phyloP scores from a whole-genome alignment of 148 eudicot genomes.

The Selenicereus undatus region DNA sequence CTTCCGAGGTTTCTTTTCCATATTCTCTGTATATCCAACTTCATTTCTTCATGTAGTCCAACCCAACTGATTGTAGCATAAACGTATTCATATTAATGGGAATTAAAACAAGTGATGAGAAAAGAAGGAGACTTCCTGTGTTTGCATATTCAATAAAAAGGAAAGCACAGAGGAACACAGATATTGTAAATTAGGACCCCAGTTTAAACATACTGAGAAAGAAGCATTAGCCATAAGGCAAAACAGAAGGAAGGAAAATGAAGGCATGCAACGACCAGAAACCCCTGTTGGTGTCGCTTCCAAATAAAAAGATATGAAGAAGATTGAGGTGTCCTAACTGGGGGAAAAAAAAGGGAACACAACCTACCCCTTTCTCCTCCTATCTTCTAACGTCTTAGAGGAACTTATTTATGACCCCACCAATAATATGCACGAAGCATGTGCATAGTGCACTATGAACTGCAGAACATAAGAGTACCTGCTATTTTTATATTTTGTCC shows the following conservation, averaged over 20 bases:
- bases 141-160: neutral
- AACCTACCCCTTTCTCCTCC: neutral
- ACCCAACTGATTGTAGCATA: conserved; percentile 58
- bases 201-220: neutral
- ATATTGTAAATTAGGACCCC: neutral
- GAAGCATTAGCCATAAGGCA: neutral
- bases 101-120: neutral
- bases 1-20: conserved; percentile 99
- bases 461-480: conserved; percentile 40
- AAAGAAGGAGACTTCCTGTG: neutral
- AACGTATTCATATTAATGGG: conserved; percentile 7
- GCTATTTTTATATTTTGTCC: conserved; percentile 69
- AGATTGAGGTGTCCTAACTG: neutral
- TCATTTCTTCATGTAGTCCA: conserved; percentile 90
- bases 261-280: neutral
- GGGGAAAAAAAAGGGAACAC: neutral
- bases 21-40: conserved; percentile 92
- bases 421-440: neutral
- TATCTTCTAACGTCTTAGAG: neutral
- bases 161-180: neutral
- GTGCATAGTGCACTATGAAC: conserved; percentile 2
- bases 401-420: neutral
- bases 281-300: neutral
- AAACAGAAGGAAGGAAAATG: neutral
- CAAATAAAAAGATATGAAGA: neutral